These are phyloP conservation scores for Kurtzmaniella quercitrusa DNA, from an alignment of 1,139 yeast species.

Conservation along the genomic window DNA sequence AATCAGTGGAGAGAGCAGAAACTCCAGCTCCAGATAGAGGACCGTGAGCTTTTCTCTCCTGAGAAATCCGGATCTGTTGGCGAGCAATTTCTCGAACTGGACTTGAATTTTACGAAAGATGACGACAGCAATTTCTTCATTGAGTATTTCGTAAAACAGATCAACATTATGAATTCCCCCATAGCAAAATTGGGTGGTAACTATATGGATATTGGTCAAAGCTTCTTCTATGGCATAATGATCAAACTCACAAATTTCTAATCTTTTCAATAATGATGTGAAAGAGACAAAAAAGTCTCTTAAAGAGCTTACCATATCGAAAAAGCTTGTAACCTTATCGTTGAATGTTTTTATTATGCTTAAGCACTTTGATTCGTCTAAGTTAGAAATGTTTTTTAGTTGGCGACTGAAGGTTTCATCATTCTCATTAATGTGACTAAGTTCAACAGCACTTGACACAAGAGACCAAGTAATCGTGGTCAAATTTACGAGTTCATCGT, in stretches of 20 bases:
- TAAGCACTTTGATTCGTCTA: constrained; percentile 39
- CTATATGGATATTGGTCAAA: constrained; percentile 34
- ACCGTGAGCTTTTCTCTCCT: constrained; percentile 16
- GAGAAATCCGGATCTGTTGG: not conserved
- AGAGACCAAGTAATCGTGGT: constrained; percentile 51
- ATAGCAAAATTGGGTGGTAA: constrained; percentile 37
- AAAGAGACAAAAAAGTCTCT: constrained; percentile 2
- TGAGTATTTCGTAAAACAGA: constrained; percentile 36
- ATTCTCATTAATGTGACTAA: constrained; percentile 15
- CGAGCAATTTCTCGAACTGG: constrained; percentile 3
- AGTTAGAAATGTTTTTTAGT: constrained; percentile 15
- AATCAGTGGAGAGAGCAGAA: constrained; percentile 34
- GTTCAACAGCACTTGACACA: constrained; percentile 48
- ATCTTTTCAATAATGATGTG: constrained; percentile 14
- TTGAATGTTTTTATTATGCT: constrained; percentile 39
- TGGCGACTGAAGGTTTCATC: constrained; percentile 3
- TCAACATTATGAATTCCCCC: constrained; percentile 39
- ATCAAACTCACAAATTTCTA: constrained; percentile 29
- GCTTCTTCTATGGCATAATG: constrained; percentile 11
- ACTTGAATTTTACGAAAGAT: constrained; percentile 31
- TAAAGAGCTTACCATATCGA: not conserved
- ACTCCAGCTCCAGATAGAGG: constrained; percentile 37
- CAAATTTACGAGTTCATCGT: constrained; percentile 21
- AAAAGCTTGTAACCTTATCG: constrained; percentile 19
- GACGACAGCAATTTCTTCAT: constrained; percentile 30